Evolutionary conservation across 169 alveolate genomes (phyloP).

Genomic region (Amoebophrya sp.): DNA sequence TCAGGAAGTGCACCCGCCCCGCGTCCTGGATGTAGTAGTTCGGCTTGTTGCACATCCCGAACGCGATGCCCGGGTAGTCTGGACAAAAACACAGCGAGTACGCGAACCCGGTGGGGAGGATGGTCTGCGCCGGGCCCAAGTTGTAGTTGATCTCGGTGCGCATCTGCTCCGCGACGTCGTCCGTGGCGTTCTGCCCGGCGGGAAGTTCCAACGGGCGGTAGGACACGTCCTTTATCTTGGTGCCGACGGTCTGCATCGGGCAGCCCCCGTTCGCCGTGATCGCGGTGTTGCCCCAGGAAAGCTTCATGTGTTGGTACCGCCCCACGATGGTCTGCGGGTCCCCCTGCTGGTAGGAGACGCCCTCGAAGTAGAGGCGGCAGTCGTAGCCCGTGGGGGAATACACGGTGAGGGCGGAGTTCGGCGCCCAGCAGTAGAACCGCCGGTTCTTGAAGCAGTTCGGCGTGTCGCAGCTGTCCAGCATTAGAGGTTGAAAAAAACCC

Average conservation of each 20-base stretch:
- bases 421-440: not conserved
- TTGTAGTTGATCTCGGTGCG: not conserved
- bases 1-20: not conserved
- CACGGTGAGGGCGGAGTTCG: not conserved
- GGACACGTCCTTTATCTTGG: not conserved
- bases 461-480: not conserved
- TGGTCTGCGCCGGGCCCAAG: not conserved
- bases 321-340: not conserved
- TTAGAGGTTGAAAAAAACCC: no score
- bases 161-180: not conserved
- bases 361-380: not conserved
- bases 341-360: not conserved
- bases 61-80: not conserved
- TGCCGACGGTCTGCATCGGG: not conserved
- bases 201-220: no score
- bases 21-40: conserved; percentile 1
- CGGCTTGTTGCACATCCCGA: not conserved
- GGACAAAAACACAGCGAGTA: not conserved
- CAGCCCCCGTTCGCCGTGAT: not conserved
- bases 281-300: not conserved
- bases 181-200: no score
- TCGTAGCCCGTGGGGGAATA: not conserved
- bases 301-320: not conserved
- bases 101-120: not conserved
- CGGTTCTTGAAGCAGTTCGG: not conserved